Base-by-base conservation (phyloP, 2,329 filamentous ascomycete genomes). In the Escovopsis weberi region DNA sequence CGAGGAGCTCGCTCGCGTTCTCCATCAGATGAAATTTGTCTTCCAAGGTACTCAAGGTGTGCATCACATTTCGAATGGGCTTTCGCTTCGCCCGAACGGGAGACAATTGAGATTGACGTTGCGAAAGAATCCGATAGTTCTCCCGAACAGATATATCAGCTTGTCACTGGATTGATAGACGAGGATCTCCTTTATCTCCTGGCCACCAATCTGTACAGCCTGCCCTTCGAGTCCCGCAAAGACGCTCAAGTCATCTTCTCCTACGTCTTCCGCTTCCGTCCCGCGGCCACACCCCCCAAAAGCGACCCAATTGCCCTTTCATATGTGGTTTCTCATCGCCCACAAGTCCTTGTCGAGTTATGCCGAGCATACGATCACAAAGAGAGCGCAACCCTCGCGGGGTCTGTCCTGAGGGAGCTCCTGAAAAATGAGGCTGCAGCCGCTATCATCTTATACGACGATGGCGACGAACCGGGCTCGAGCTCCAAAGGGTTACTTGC, bases 191-290 rank as follows among this genome's bases (percentile, higher is more conserved):
- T 98, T 37, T 84, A 84, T 53, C 71, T 84, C 41, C 80, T 98
- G 45, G 86, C 89, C 18, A 73, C 80, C 47, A 82, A 82, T 57
- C 82, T 98, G 38, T 79, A 85, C 62, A 77, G 81, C 41, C 74
- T 98, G 4, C 87, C 89, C 1, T 98, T 98, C 67, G 91, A 98
- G 67, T 85, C 88, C 33, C 81, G 89, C 56, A 96, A 95, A 68
- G 89, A 95, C 58, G 85, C 85, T 11, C 89, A 95, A 60, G 85
- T 91, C 48, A 91, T 95, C 59, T 91, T 96, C 66, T 94, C 87
- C 35, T 91, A 89, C 60, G 83, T 93, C 51, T 86, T 95, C 59
- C 85, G 88, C 50, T 95, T 91, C 69, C 84, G 85, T 49, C 82
- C 82, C 6, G 69, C 77, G 36, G 75, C 74, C 37, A 75, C 74